These are phyloP conservation scores for Amanita polypyramis DNA, from an alignment of 768 basidiomycete genomes.

Conservation along the genomic window DNA sequence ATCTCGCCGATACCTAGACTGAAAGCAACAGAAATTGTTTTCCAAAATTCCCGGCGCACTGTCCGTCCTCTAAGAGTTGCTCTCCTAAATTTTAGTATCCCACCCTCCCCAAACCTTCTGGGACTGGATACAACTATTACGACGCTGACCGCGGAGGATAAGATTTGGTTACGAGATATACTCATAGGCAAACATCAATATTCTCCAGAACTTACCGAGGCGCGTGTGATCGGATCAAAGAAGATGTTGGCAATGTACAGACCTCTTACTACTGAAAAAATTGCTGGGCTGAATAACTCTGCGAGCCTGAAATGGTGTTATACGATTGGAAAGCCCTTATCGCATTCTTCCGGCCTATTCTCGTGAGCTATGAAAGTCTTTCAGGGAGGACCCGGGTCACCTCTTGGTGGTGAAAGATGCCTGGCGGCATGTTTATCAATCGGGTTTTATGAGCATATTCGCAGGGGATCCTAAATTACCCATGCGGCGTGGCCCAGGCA, in stretches of 20 bases:
- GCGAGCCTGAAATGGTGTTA: not conserved
- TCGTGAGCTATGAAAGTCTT: not conserved
- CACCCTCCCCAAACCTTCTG: not conserved
- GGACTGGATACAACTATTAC: not conserved
- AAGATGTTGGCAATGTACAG: not conserved
- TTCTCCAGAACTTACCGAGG: not conserved
- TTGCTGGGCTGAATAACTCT: too few species aligned
- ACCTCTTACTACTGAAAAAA: not conserved
- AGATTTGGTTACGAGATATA: not conserved
- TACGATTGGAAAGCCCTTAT: not conserved
- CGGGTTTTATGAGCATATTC: not conserved
- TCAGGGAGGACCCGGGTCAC: not conserved
- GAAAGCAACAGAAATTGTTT: not conserved
- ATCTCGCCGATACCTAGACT: not conserved
- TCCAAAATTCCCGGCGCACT: not conserved
- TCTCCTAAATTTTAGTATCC: not conserved
- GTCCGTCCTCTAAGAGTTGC: not conserved
- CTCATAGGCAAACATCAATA: not conserved
- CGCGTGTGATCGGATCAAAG: not conserved
- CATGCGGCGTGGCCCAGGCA: not conserved
- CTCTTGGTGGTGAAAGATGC: conserved; percentile 2
- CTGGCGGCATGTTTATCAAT: conserved; percentile 1
- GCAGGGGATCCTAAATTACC: not conserved
- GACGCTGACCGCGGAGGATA: not conserved
- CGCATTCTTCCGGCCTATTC: not conserved